A percentile compares a stretch with the other conserved stretches of the same genome.
phyloP scores from a whole-genome alignment of 371 early-diverging fungal species.

The Mortierella sp. region DNA sequence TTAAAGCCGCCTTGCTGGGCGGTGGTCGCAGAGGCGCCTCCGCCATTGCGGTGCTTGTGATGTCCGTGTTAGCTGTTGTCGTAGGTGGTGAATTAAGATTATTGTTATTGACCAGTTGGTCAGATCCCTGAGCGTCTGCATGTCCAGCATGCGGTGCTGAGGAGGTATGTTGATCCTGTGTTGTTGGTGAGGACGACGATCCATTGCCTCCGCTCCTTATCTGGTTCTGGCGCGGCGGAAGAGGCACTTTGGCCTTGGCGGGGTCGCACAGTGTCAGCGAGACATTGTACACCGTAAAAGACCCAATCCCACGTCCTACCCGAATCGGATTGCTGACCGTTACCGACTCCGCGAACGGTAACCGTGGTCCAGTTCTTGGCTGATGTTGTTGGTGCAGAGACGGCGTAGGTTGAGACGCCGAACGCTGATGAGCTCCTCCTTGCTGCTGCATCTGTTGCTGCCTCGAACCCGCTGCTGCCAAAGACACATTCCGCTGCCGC shows the following conservation, averaged over 20 bases:
- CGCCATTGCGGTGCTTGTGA: background rate
- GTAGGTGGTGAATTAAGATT: background rate
- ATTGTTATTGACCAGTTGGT: background rate
- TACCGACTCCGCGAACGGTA: conserved; percentile 52
- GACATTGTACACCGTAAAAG: conserved; percentile 46
- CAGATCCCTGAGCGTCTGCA: conserved; percentile 2
- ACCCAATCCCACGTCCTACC: conserved; percentile 44
- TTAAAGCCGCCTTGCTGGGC: conserved; percentile 27
- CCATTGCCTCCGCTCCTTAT: background rate
- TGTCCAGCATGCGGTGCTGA: conserved; percentile 18
- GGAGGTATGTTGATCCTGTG: background rate
- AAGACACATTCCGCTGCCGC: background rate
- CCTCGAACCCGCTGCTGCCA: background rate
- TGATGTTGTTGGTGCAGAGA: background rate
- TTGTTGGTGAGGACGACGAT: too few species aligned
- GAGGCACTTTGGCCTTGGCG: background rate
- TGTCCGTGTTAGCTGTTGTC: background rate
- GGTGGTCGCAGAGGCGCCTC: conserved; percentile 1
- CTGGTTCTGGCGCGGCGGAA: background rate
- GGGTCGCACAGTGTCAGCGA: conserved; percentile 43
- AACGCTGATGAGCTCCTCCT: background rate
- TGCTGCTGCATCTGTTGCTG: background rate
- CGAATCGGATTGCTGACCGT: conserved; percentile 42
- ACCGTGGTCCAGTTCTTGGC: conserved; percentile 25
- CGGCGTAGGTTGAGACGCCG: background rate